Base-by-base conservation (phyloP, 306 rosid genomes). In the Myrica gale region DNA sequence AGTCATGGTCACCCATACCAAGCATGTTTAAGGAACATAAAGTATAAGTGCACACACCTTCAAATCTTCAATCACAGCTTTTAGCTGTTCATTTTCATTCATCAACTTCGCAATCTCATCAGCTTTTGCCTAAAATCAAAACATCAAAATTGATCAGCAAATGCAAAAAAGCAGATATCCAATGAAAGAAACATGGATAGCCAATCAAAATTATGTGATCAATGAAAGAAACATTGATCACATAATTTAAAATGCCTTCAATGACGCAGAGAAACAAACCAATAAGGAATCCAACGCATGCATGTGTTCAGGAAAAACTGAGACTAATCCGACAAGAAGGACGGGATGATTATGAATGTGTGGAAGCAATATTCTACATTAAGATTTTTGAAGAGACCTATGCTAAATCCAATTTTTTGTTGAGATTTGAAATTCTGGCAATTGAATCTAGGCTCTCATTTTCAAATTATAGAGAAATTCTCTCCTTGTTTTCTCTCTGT, bases 11-110 rank as follows among this genome's bases (percentile, higher is more conserved):
- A 42, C 50, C n/a, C 20, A 13, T 41, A 41, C 13, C 70, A 62
- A 2, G 26, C n/a, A 66, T 54, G 52, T 43, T 63, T 13, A 60
- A 78, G 70, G 76, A 71, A 78, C 12, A 58, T n/a, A 45, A 78
- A 41, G 21, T 54, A 65, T 13, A 39, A 57, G 20, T 52, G 65
- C n/a, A 56, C 63, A 56, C 79, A 96, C 99, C 97, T 92, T 92
- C 69, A 90, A 86, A 82, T 92, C 94, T 80, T 92, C 97, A 66
- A 89, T 82, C 78, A 85, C 83, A 78, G 78, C 53, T 87, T 91
- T 92, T 69, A 90, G 72, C 26, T 89, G 97, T 84, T 96, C 99
- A 81, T 90, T 96, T 83, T 96, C 99, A 81, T 92, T 92, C 98
- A 92, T 96, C 83, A 96, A 68, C 84, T 85, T 96, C 23, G 98